Conservation (phyloP, 108 stramenopile genomes). For the Pseudonitzschia multiseries region DNA sequence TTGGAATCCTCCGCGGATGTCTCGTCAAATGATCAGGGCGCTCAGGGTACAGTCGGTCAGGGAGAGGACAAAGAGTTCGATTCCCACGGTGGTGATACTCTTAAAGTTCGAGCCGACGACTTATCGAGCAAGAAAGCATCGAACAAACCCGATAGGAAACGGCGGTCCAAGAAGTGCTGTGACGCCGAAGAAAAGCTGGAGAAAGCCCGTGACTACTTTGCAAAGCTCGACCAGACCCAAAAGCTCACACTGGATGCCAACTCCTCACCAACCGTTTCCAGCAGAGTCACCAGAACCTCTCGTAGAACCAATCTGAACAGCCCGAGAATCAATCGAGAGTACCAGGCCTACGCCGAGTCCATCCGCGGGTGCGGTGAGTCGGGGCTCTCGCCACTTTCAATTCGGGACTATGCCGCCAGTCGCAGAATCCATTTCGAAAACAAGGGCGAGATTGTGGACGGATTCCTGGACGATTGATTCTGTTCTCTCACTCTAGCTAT, state of each 20-base stretch:
- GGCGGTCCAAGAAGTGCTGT: neutral
- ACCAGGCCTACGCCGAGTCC: constrained; percentile 26
- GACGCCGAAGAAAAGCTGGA: constrained; percentile 8
- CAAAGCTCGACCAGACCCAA: constrained; percentile 33
- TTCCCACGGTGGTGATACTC: neutral
- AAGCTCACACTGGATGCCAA: constrained; percentile 25
- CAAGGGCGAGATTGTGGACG: constrained; percentile 33
- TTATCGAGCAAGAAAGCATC: neutral
- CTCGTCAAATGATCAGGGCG: neutral
- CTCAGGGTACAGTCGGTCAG: neutral
- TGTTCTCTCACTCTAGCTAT: too few relatives aligned
- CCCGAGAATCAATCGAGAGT: constrained; percentile 24
- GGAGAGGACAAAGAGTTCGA: neutral
- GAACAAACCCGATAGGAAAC: neutral
- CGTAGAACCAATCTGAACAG: constrained; percentile 18
- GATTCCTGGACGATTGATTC: constrained; percentile 33
- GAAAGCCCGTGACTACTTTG: constrained; percentile 33
- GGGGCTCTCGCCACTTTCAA: constrained; percentile 31
- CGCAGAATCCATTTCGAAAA: constrained; percentile 26
- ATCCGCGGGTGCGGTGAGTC: neutral
- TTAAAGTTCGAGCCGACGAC: neutral
- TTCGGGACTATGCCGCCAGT: constrained; percentile 30
- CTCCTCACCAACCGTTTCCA: neutral
- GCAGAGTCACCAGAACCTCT: constrained; percentile 24
- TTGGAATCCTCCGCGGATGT: neutral